Base-by-base conservation (phyloP, 1,284 basidiomycete genomes). In the Kalmanozyma brasiliensis region DNA sequence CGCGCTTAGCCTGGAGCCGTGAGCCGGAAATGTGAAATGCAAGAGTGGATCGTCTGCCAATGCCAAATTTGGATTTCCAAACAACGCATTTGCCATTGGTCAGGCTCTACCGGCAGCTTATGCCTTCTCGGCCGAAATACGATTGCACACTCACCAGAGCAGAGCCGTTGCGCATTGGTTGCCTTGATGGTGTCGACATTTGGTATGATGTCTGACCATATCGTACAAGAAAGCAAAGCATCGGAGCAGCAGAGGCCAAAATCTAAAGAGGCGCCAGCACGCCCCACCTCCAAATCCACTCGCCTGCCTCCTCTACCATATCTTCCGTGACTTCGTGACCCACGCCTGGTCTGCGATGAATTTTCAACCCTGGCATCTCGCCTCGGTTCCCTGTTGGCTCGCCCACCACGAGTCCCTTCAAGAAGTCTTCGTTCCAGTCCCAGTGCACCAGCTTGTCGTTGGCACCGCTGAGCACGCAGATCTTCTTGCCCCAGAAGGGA, bases 401-500 rank as follows among this genome's bases (percentile, higher is more conserved):
- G 2, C 66, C 78, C 7, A 80, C 64, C 3, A 78, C 70, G 10
- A 81, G 41, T 6, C 44, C 44, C 16, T 64, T 52, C 17, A 78
- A 40, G 34, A 81, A 81, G 33, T 71, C 72, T 20, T 79, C 60
- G 29, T 78, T 74, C 64, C 74, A 81, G 34, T 65, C 61, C 66
- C 67, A 73, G 7, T 63, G 66, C 19, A 81, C 80, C 14, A 81
- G 46, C 43, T 73, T 74, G 52, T 81, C 80, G 26, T 73, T 62
- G 20, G 62, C 67, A 20, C 80, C 80, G 20, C 56, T 59, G 47
- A 73, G 74, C 24, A 76, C 71, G 56, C 73, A 77, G 32, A 81
- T 78, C 57, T 76, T 73, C 56, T 81, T 81, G 23, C 76, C 77
- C 65, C 72, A 80, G 51, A 77, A 76, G 1, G 74, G 76, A 32